Conservation (phyloP, 805 yeast genomes). For the Myxozyma geophila region DNA sequence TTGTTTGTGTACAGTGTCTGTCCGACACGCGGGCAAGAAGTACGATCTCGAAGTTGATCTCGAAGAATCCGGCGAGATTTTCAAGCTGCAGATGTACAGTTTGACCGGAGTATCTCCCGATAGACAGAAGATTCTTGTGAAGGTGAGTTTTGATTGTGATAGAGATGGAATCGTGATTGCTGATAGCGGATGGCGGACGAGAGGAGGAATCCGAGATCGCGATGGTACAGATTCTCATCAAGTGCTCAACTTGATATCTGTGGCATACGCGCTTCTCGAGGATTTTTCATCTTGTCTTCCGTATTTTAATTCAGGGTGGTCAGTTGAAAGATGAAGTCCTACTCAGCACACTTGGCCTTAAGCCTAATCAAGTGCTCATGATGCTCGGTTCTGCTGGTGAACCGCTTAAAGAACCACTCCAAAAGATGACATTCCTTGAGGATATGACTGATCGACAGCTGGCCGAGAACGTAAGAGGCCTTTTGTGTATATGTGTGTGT, state of each 20-base stretch:
- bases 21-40: conserved; percentile 72
- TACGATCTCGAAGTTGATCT: conserved; percentile 62
- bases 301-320: conserved; percentile 57
- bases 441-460: conserved; percentile 59
- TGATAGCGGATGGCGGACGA: not conserved
- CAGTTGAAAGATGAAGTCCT: conserved; percentile 75
- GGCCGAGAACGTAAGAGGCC: conserved; percentile 46
- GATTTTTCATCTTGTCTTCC: not conserved
- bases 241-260: not conserved
- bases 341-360: conserved; percentile 58
- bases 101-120: conserved; percentile 82
- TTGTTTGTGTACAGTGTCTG: conserved; percentile 44
- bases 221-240: not conserved
- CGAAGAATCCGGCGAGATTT: conserved; percentile 59
- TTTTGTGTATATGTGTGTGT: not conserved
- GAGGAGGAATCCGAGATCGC: too few relatives aligned
- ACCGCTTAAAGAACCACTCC: conserved; percentile 56
- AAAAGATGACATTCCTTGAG: conserved; percentile 65
- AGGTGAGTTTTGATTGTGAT: conserved; percentile 42
- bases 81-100: conserved; percentile 71
- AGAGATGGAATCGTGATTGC: not conserved
- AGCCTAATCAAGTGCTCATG: conserved; percentile 73
- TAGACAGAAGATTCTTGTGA: conserved; percentile 87
- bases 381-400: conserved; percentile 89
- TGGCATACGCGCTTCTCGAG: not conserved